These are phyloP conservation scores for Crataegus laevigata DNA, from an alignment of 306 rosid species.

Conservation along the genomic window DNA sequence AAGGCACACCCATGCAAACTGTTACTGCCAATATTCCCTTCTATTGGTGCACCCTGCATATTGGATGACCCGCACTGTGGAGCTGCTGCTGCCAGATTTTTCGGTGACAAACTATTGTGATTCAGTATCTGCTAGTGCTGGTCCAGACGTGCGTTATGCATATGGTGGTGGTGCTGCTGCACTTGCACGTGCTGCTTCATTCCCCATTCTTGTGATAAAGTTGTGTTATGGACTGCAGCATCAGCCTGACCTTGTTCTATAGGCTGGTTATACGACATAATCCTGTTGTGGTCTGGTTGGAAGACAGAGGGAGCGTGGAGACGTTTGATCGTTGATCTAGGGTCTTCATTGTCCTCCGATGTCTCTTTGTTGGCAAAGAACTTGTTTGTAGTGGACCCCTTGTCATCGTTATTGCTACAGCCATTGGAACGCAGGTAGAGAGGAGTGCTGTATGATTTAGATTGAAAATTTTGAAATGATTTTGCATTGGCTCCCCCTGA, in stretches of 20 bases:
- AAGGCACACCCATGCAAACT: slow-evolving; percentile 31
- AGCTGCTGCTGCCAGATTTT: slow-evolving; percentile 22
- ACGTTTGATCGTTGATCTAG: neutral
- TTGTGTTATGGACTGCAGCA: neutral
- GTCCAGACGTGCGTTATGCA: slow-evolving; percentile 7
- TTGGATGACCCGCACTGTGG: slow-evolving; percentile 39
- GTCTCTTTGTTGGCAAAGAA: neutral
- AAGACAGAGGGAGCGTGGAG: neutral
- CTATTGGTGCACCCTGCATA: slow-evolving; percentile 26
- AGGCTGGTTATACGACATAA: neutral
- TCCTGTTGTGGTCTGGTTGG: neutral
- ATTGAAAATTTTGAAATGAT: slow-evolving; percentile 24
- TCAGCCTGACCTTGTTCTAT: neutral
- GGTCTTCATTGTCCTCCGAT: neutral
- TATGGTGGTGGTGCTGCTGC: slow-evolving; percentile 21
- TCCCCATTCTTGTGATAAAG: neutral
- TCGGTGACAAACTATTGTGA: slow-evolving; percentile 16
- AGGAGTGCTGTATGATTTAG: slow-evolving; percentile 32
- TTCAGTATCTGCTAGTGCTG: slow-evolving; percentile 22
- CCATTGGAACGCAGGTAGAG: slow-evolving; percentile 44
- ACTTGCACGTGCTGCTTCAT: slow-evolving; percentile 6
- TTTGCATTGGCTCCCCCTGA: slow-evolving; percentile 33
- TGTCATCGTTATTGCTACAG: slow-evolving; percentile 43
- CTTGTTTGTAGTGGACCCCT: slow-evolving; percentile 30
- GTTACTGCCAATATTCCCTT: slow-evolving; percentile 32